Conservation (phyloP, 78 protist species). For the Dictyostelium capitatum region DNA sequence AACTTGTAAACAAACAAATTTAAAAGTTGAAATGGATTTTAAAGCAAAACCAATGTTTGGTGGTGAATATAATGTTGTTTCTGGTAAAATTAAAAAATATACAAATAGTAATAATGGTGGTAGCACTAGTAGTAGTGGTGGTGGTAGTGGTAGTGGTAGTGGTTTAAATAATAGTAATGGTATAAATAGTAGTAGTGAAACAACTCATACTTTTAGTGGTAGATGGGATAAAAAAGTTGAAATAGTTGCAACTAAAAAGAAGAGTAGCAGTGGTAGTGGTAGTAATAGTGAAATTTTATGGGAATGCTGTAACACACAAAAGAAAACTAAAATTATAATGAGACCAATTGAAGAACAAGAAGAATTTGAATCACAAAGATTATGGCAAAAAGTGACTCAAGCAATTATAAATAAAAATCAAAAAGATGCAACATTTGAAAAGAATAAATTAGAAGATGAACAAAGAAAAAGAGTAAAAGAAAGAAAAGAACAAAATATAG, state of each 20-base stretch:
- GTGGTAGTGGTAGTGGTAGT: conserved; percentile 6
- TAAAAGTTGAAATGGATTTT: conserved; percentile 82
- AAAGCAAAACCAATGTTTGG: conserved; percentile 87
- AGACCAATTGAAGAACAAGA: conserved; percentile 47
- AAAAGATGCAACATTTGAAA: conserved; percentile 87
- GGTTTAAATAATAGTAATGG: no score
- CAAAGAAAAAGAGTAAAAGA: conserved; percentile 74
- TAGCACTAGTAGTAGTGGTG: not conserved
- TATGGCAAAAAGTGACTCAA: conserved; percentile 85
- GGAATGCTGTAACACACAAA: conserved; percentile 29
- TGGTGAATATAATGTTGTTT: conserved; percentile 87
- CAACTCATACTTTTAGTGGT: conserved; percentile 59
- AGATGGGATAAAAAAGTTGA: conserved; percentile 76
- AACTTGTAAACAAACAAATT: conserved; percentile 82
- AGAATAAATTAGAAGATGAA: conserved; percentile 73
- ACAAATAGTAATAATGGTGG: not conserved
- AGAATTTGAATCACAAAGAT: conserved; percentile 72
- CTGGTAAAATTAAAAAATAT: conserved; percentile 81
- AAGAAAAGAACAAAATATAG: conserved; percentile 56
- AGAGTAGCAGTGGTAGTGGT: not conserved
- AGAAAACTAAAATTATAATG: conserved; percentile 21
- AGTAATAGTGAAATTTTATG: not conserved
- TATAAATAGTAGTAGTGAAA: not conserved
- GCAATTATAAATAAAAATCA: conserved; percentile 84
- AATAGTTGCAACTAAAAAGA: conserved; percentile 12